phyloP scores from a whole-genome alignment of 2,329 filamentous ascomycete genomes.

The Curvularia hawaiiensis region DNA sequence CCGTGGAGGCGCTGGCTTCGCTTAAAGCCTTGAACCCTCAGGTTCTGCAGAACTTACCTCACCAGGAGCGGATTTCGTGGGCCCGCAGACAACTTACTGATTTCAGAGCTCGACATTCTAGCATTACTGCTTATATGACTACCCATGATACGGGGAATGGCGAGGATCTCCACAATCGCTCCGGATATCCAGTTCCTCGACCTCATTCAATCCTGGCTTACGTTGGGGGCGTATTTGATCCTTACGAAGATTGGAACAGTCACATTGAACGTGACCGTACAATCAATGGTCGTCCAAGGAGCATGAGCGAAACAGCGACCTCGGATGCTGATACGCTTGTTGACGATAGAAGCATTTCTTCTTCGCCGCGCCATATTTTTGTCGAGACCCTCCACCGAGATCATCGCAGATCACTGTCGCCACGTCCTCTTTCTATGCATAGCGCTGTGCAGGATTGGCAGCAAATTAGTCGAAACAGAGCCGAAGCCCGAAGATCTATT shows the following conservation, averaged over 20 bases:
- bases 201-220: constrained; percentile 9
- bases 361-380: constrained; percentile 3
- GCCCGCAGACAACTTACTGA: constrained; percentile 25
- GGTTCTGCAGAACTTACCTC: constrained; percentile 16
- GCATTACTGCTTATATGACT: constrained; percentile 1
- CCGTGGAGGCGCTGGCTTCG: constrained; percentile 13
- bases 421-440: constrained; percentile 13
- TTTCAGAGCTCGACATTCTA: constrained; percentile 15
- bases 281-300: constrained; percentile 5
- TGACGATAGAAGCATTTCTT: constrained; percentile 8
- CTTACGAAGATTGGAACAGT: constrained; percentile 3
- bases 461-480: constrained; percentile 9
- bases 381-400: constrained; percentile 9
- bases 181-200: constrained; percentile 2
- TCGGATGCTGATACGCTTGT: constrained; percentile 18
- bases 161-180: constrained; percentile 6
- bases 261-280: neutral
- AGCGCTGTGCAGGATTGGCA: constrained; percentile 10
- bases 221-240: constrained; percentile 6
- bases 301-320: constrained; percentile 16
- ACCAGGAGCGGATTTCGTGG: constrained; percentile 21
- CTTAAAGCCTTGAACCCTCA: constrained; percentile 16
- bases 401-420: constrained; percentile 9
- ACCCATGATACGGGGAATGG: constrained; percentile 12
- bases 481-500: constrained; percentile 14